phyloP scores from a whole-genome alignment of 371 early-diverging fungal species.

The Dichotomocladium elegans region DNA sequence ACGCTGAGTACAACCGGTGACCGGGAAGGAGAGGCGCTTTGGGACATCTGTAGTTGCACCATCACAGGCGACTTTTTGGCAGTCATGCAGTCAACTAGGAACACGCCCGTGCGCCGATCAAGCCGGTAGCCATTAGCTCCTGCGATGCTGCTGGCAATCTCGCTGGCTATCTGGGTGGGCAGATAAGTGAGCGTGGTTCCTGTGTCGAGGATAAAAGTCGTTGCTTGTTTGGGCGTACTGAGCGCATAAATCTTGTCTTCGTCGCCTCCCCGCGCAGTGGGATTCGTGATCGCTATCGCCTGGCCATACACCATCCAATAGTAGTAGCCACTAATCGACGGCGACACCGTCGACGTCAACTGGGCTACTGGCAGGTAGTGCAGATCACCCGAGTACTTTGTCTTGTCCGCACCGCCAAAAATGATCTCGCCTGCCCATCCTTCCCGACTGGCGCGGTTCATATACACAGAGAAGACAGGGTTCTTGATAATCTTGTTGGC shows the following conservation, averaged over 20 bases:
- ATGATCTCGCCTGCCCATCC: constrained; percentile 55
- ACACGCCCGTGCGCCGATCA: constrained; percentile 31
- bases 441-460: constrained; percentile 20
- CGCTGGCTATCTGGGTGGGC: constrained; percentile 23
- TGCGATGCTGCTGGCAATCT: constrained; percentile 28
- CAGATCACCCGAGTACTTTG: constrained; percentile 49
- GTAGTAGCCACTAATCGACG: constrained; percentile 15
- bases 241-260: constrained; percentile 9
- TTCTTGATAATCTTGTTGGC: constrained; percentile 29
- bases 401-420: constrained; percentile 54
- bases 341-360: constrained; percentile 8
- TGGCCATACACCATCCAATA: constrained; percentile 50
- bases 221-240: neutral
- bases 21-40: constrained; percentile 1
- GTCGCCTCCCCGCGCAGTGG: constrained; percentile 5
- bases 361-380: constrained; percentile 42
- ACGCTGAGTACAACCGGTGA: constrained; percentile 28
- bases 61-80: constrained; percentile 20
- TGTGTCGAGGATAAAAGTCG: constrained; percentile 42
- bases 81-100: constrained; percentile 28
- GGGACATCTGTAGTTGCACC: constrained; percentile 34
- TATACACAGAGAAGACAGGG: constrained; percentile 39
- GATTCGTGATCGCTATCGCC: constrained; percentile 27
- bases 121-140: constrained; percentile 18
- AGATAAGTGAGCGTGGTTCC: constrained; percentile 47